A percentile compares a stretch with the other conserved stretches of the same genome.
phyloP scores from a whole-genome alignment of 2,329 filamentous ascomycete species.

The Ceratocystis variospora region DNA sequence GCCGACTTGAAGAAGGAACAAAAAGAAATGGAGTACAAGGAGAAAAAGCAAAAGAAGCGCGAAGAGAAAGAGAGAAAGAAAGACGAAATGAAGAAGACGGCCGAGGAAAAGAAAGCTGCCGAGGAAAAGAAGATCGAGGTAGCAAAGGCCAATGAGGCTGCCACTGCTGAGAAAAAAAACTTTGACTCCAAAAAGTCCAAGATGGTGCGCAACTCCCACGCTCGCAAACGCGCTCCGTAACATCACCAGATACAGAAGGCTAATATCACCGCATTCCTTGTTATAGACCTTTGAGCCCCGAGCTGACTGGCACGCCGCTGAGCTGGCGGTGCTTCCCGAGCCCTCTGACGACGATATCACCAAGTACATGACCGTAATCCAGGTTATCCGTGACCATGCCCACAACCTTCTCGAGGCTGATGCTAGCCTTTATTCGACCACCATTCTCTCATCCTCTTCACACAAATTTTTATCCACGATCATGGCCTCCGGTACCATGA shows the following conservation, averaged over 20 bases:
- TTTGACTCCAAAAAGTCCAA: slow-evolving; percentile 25
- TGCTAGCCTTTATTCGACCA: slow-evolving; percentile 57
- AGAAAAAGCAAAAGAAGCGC: slow-evolving; percentile 25
- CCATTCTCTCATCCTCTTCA: slow-evolving; percentile 67
- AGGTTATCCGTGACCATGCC: slow-evolving; percentile 53
- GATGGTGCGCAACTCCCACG: slow-evolving; percentile 25
- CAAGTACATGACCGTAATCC: slow-evolving; percentile 32
- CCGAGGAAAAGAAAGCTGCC: slow-evolving; percentile 21
- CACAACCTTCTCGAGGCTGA: slow-evolving; percentile 64
- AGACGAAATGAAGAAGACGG: slow-evolving; percentile 15
- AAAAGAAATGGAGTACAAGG: slow-evolving; percentile 24
- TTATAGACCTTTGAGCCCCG: slow-evolving; percentile 42
- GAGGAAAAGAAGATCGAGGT: slow-evolving; percentile 23
- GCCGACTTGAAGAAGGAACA: slow-evolving; percentile 28
- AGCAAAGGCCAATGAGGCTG: slow-evolving; percentile 24
- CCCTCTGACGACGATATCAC: slow-evolving; percentile 34
- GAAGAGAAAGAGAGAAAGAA: slow-evolving; percentile 19
- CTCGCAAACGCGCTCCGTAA: neutral
- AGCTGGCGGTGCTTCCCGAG: slow-evolving; percentile 31
- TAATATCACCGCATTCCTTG: slow-evolving; percentile 23
- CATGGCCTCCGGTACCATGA: slow-evolving; percentile 89
- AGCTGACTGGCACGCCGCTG: slow-evolving; percentile 42
- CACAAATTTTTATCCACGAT: slow-evolving; percentile 96
- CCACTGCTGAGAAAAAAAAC: slow-evolving; percentile 26
- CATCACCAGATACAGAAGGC: slow-evolving; percentile 23